Conservation (phyloP, 495 filamentous ascomycete genomes). For the Arthonia radiata region DNA sequence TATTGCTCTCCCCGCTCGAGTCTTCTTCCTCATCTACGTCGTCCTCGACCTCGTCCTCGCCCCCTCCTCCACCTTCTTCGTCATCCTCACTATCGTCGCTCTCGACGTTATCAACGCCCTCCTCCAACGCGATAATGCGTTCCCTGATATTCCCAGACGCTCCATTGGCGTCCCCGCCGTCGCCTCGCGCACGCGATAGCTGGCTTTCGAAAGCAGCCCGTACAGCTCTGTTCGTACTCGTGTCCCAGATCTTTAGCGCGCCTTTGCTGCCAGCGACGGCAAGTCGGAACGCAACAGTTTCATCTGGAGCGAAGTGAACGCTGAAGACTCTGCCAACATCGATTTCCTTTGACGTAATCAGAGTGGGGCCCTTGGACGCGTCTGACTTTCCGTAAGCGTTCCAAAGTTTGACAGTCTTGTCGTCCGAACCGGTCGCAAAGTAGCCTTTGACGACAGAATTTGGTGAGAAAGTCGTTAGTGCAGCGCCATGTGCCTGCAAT, state of each 20-base stretch:
- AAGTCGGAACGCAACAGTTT: slow-evolving; percentile 70
- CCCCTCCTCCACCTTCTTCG: slow-evolving; percentile 19
- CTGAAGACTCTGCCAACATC: slow-evolving; percentile 91
- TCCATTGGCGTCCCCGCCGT: slow-evolving; percentile 12
- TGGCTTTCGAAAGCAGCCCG: slow-evolving; percentile 59
- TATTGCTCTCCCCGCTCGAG: slow-evolving; percentile 15
- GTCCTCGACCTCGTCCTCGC: slow-evolving; percentile 28
- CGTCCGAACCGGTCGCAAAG: slow-evolving; percentile 73
- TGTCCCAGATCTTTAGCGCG: slow-evolving; percentile 85
- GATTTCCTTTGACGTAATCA: slow-evolving; percentile 77
- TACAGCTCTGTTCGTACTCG: slow-evolving; percentile 80
- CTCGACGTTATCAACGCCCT: slow-evolving; percentile 34
- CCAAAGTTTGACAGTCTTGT: slow-evolving; percentile 93
- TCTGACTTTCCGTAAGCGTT: too few species aligned
- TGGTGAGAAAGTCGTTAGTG: slow-evolving; percentile 85
- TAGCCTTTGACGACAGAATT: slow-evolving; percentile 75
- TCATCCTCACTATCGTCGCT: slow-evolving; percentile 35
- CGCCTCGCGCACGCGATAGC: slow-evolving; percentile 12
- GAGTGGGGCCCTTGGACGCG: slow-evolving; percentile 42
- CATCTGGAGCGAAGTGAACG: slow-evolving; percentile 65
- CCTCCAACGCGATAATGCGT: slow-evolving; percentile 47
- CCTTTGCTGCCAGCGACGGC: slow-evolving; percentile 92
- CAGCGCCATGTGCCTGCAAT: slow-evolving; percentile 82
- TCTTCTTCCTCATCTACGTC: slow-evolving; percentile 23
- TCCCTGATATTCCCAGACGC: slow-evolving; percentile 45